Evolutionary conservation across 805 yeast species (phyloP).

Genomic region (Teunomyces atbi): DNA sequence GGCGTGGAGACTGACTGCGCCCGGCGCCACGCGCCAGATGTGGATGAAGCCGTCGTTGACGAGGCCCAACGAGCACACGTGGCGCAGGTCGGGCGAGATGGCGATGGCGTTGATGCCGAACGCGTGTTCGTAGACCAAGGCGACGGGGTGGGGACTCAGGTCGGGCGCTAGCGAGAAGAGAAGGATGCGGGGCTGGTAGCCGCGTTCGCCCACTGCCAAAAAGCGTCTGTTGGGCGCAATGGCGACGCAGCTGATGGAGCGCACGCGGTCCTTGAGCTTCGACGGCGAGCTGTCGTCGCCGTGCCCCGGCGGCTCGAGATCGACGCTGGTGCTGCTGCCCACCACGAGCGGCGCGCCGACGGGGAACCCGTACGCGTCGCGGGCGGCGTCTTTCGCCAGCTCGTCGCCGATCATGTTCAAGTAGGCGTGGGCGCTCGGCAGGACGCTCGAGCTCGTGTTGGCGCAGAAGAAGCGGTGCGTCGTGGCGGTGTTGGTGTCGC

Average conservation of each 20-base stretch:
- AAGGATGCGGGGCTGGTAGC: conserved; percentile 65
- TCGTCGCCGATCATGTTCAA: conserved; percentile 21
- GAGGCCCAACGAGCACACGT: conserved; percentile 61
- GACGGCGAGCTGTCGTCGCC: conserved; percentile 15
- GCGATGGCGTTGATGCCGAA: conserved; percentile 58
- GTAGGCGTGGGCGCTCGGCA: conserved; percentile 25
- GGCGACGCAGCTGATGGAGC: conserved; percentile 56
- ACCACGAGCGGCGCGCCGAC: conserved; percentile 21
- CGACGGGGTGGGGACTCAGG: conserved; percentile 48
- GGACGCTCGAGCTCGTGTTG: conserved; percentile 18
- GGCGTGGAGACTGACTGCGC: conserved; percentile 34
- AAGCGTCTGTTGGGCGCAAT: conserved; percentile 53
- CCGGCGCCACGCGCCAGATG: conserved; percentile 49
- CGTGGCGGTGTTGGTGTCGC: conserved; percentile 14
- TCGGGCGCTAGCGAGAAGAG: conserved; percentile 56
- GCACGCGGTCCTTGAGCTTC: conserved; percentile 40
- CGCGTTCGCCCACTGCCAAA: conserved; percentile 69
- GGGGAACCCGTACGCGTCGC: conserved; percentile 39
- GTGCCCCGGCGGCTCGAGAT: conserved; percentile 8
- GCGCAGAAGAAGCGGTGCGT: conserved; percentile 56
- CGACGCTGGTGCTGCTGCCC: conserved; percentile 12
- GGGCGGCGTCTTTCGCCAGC: conserved; percentile 8
- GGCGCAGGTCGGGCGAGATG: conserved; percentile 59
- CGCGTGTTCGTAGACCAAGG: conserved; percentile 57
- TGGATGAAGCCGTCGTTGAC: conserved; percentile 66